Base-by-base conservation (phyloP, 1,284 basidiomycete species). In the Tilletia indica region DNA sequence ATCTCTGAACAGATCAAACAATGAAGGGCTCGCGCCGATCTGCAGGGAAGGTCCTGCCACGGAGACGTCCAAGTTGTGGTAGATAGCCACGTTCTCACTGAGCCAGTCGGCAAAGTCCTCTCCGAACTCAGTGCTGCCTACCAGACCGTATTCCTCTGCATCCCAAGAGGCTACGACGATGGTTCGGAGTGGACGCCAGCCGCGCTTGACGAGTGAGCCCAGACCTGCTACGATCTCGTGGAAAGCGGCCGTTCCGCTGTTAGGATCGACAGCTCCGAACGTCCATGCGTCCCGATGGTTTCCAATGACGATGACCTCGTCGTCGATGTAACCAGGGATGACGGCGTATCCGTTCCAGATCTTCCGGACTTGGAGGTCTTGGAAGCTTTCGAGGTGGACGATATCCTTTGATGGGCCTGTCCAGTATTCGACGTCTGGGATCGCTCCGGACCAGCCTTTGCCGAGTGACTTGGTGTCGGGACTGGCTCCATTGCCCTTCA, bases 161-260 rank as follows among this genome's bases (percentile, higher is more conserved):
- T 96, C 93, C 94, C 93, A 97, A 75, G 90, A 92, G 3, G 92
- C 93, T 68, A 97, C 87, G n/a, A 96, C 85, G 78, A 96, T 89
- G 19, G 92, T 95, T 71, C 94, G 87, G 51, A 94, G 86, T 3
- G 95, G 95, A 79, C 90, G 92, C 95, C 95, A 98, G 36, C 93
- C 94, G 16, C 86, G 86, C 75, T 86, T 86, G 31, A 92, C 82
- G 1, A 97, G 86, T 9, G 86, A 85, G 42, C 93, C 93, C 71
- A 94, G 89, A n/a, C 92, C 93, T 47, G 90, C 89, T 72, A 95
- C 87, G 36, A 94, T 87, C 83, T 97, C 94, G 78, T 91, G 89
- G 19, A 95, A 86, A n/a, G 91, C 89, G 0, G 91, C 92, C 0
- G 93, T 93, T 8, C 95, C 94, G 16, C 92, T 93, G 56, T 88